phyloP scores from a whole-genome alignment of 2,329 filamentous ascomycete genomes.

The Cladorrhinum sp. region DNA sequence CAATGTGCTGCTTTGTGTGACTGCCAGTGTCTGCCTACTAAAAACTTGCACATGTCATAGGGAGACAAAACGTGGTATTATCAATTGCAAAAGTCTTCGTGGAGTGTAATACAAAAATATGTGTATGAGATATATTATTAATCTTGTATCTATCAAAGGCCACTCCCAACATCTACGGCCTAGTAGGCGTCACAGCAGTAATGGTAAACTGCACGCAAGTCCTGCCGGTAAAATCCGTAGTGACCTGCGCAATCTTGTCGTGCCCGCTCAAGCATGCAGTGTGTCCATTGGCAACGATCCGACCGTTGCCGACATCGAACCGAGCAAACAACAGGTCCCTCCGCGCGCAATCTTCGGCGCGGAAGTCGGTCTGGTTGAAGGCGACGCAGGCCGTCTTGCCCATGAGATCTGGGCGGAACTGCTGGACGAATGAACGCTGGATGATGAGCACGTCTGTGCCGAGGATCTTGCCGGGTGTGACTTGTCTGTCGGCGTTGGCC shows the following conservation, averaged over 20 bases:
- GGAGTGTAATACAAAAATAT: no score
- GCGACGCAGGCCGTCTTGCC: constrained; percentile 38
- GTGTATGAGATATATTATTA: background rate
- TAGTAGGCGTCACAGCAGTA: constrained; percentile 25
- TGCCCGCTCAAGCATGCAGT: constrained; percentile 36
- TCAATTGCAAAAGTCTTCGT: no score
- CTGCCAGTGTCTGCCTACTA: no score
- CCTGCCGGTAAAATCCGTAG: constrained; percentile 28
- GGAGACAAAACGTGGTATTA: no score
- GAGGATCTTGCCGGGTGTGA: constrained; percentile 36
- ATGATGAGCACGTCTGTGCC: constrained; percentile 36
- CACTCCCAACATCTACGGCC: background rate
- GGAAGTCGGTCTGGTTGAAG: constrained; percentile 39
- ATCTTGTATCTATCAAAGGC: no score
- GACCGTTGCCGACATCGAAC: constrained; percentile 28
- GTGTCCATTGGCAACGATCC: constrained; percentile 29
- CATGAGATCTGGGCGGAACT: constrained; percentile 39
- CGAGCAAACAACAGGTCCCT: constrained; percentile 28
- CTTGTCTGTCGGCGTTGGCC: constrained; percentile 38
- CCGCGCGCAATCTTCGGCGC: constrained; percentile 35
- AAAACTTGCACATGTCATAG: no score
- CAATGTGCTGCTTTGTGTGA: no score
- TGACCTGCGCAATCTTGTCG: constrained; percentile 33
- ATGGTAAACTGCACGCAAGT: constrained; percentile 33
- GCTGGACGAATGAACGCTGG: constrained; percentile 37